These are phyloP conservation scores for Globisporangium okanoganense DNA, from an alignment of 352 stramenopile species.

Conservation along the genomic window DNA sequence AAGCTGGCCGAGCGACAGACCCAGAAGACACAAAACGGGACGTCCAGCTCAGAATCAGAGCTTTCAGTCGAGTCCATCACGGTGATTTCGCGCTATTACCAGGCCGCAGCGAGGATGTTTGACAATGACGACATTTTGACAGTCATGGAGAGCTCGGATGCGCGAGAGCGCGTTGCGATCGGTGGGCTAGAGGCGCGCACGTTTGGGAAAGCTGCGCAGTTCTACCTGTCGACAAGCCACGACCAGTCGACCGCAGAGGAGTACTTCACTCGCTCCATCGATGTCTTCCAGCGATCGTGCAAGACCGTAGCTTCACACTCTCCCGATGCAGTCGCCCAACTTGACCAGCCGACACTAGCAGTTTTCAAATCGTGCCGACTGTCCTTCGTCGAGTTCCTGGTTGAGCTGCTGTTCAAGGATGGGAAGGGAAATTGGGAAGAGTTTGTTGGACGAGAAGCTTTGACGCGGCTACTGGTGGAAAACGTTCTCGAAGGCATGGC, in stretches of 20 bases:
- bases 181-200: slow-evolving; percentile 59
- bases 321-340: not conserved
- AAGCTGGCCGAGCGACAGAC: slow-evolving; percentile 65
- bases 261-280: slow-evolving; percentile 50
- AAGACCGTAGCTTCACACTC: slow-evolving; percentile 8
- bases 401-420: slow-evolving; percentile 50
- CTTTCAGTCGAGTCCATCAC: slow-evolving; percentile 28
- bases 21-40: slow-evolving; percentile 24
- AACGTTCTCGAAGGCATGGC: slow-evolving; percentile 69
- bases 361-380: slow-evolving; percentile 41
- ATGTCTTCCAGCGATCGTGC: slow-evolving; percentile 54
- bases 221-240: slow-evolving; percentile 48
- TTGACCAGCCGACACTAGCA: slow-evolving; percentile 7
- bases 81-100: slow-evolving; percentile 61
- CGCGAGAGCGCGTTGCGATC: slow-evolving; percentile 48
- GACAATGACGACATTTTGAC: slow-evolving; percentile 76
- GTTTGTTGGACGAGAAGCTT: slow-evolving; percentile 32
- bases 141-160: slow-evolving; percentile 46
- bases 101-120: slow-evolving; percentile 76
- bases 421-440: slow-evolving; percentile 30
- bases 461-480: slow-evolving; percentile 45
- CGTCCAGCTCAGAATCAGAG: slow-evolving; percentile 5
- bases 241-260: slow-evolving; percentile 41
- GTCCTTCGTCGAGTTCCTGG: slow-evolving; percentile 70
- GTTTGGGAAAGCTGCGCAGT: slow-evolving; percentile 56